phyloP scores from a whole-genome alignment of 495 filamentous ascomycete species.

The Lepraria neglecta region DNA sequence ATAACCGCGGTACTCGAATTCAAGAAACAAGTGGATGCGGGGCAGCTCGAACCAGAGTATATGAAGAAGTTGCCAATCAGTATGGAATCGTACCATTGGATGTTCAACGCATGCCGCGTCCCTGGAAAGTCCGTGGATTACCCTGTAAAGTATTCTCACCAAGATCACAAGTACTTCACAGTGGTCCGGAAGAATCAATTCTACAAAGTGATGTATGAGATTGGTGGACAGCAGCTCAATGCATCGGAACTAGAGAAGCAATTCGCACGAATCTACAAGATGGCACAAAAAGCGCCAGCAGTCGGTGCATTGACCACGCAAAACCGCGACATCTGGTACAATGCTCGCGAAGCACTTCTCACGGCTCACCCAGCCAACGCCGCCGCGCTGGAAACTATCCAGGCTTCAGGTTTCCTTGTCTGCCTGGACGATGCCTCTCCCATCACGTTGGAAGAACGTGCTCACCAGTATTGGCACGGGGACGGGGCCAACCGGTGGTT shows the following conservation, averaged over 20 bases:
- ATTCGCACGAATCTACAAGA: conserved; percentile 78
- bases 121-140: conserved; percentile 77
- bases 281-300: conserved; percentile 60
- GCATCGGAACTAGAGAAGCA: conserved; percentile 81
- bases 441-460: conserved; percentile 90
- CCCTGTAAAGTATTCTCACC: conserved; percentile 69
- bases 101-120: conserved; percentile 94
- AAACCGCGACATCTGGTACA: conserved; percentile 89
- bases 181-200: conserved; percentile 94
- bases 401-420: conserved; percentile 85
- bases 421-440: conserved; percentile 92
- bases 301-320: conserved; percentile 84
- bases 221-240: conserved; percentile 76
- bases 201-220: conserved; percentile 74
- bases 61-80: conserved; percentile 93
- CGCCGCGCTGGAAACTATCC: conserved; percentile 68
- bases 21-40: conserved; percentile 81
- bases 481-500: conserved; percentile 95
- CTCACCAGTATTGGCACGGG: conserved; percentile 96
- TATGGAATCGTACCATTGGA: conserved; percentile 97
- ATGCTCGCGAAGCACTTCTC: conserved; percentile 71
- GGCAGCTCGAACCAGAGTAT: conserved; percentile 90
- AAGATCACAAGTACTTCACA: conserved; percentile 76
- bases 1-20: conserved; percentile 81
- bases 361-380: conserved; percentile 69